Percentiles rank a stretch among this genome's conserved stretches.
phyloP scores from a whole-genome alignment of 345 rosid species.

The Syzygium jambos region DNA sequence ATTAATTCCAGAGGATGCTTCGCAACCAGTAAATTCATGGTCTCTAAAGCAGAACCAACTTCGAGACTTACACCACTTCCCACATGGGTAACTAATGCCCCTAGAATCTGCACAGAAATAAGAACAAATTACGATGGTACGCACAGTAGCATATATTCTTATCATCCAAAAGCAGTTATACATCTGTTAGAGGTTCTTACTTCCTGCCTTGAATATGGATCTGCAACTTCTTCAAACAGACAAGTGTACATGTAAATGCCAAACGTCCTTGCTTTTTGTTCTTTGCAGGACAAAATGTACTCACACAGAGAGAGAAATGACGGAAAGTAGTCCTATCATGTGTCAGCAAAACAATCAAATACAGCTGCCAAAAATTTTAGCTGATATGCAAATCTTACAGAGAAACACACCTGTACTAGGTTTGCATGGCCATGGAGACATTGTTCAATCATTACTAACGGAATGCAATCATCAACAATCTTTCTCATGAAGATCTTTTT shows the following conservation, averaged over 20 bases:
- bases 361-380: not conserved
- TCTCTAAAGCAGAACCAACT: slow-evolving; percentile 67
- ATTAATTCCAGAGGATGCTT: slow-evolving; percentile 52
- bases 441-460: slow-evolving; percentile 53
- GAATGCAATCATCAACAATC: slow-evolving; percentile 57
- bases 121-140: not conserved
- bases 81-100: slow-evolving; percentile 74
- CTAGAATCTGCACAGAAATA: slow-evolving; percentile 50
- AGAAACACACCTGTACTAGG: slow-evolving; percentile 44
- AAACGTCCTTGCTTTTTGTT: slow-evolving; percentile 60
- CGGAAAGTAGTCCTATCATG: slow-evolving; percentile 54
- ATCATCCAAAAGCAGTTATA: not conserved
- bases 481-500: slow-evolving; percentile 69
- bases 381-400: not conserved
- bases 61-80: slow-evolving; percentile 71
- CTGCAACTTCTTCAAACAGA: slow-evolving; percentile 60
- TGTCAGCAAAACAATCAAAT: not conserved
- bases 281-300: slow-evolving; percentile 68
- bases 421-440: slow-evolving; percentile 63
- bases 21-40: slow-evolving; percentile 47
- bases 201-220: slow-evolving; percentile 68
- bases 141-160: not conserved
- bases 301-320: slow-evolving; percentile 67
- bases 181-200: slow-evolving; percentile 20
- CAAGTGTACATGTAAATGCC: slow-evolving; percentile 47